Percentiles rank a stretch among this genome's conserved stretches.
Conservation (phyloP, 1,284 basidiomycete species). For the Filobasidium uniguttulatum region DNA sequence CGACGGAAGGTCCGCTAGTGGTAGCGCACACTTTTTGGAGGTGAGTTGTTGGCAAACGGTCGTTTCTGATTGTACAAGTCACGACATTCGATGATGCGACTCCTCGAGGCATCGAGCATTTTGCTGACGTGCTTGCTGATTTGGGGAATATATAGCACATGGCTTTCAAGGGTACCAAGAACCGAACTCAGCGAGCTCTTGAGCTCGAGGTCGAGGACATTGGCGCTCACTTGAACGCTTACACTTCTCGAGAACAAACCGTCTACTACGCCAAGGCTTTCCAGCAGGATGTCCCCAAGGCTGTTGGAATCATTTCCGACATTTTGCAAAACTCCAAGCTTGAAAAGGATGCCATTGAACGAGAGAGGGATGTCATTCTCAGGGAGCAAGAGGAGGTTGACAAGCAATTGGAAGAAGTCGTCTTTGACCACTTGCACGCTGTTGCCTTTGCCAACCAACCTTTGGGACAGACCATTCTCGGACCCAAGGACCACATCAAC, state of each 20-base stretch:
- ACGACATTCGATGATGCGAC: not conserved
- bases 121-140: no score
- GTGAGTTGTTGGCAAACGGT: constrained; percentile 42
- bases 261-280: constrained; percentile 99
- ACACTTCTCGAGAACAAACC: constrained; percentile 97
- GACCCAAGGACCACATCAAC: constrained; percentile 89
- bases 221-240: constrained; percentile 94
- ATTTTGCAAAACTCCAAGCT: constrained; percentile 97
- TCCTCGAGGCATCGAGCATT: no score
- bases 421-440: constrained; percentile 95
- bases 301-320: constrained; percentile 95
- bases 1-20: constrained; percentile 85
- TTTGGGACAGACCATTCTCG: constrained; percentile 93
- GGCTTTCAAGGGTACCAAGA: constrained; percentile 67
- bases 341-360: constrained; percentile 74
- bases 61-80: no score
- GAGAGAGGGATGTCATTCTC: constrained; percentile 92
- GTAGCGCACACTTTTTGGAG: constrained; percentile 97
- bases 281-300: constrained; percentile 80
- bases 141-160: constrained; percentile 31
- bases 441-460: constrained; percentile 93
- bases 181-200: constrained; percentile 76
- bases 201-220: constrained; percentile 98
- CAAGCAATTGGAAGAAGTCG: constrained; percentile 95
- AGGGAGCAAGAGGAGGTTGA: constrained; percentile 98